Conservation (phyloP, 2,329 filamentous ascomycete species). For the Clarireedia homoeocarpa region DNA sequence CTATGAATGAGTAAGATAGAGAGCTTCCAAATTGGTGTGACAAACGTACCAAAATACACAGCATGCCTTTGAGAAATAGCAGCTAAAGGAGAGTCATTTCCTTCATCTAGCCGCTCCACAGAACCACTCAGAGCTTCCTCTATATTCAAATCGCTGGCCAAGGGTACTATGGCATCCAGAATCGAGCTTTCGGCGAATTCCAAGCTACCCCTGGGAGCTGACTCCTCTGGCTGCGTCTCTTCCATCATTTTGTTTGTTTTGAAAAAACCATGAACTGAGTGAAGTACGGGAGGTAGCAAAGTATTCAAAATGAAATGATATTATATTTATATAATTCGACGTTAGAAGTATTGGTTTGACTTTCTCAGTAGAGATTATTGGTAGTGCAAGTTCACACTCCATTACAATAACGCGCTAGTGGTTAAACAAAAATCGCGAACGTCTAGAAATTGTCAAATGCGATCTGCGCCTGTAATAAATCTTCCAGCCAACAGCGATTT, state of each 20-base stretch:
- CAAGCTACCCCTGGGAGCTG: constrained; percentile 29
- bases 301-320: background rate
- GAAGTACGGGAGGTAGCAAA: background rate
- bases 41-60: constrained; percentile 62
- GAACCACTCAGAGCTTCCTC: constrained; percentile 42
- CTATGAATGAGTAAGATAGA: constrained; percentile 42
- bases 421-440: constrained; percentile 6
- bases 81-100: constrained; percentile 38
- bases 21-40: constrained; percentile 24
- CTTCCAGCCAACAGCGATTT: constrained; percentile 4
- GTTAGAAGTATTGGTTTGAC: background rate
- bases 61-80: constrained; percentile 54
- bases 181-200: constrained; percentile 51
- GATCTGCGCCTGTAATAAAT: background rate
- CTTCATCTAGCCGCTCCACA: constrained; percentile 31
- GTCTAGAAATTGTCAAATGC: constrained; percentile 3
- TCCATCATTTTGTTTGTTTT: constrained; percentile 20
- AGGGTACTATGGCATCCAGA: constrained; percentile 53
- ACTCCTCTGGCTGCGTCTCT: constrained; percentile 26
- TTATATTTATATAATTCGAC: background rate
- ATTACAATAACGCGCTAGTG: constrained; percentile 1
- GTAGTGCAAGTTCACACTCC: background rate
- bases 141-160: constrained; percentile 45
- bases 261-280: background rate
- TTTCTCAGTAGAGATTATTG: background rate